Evolutionary conservation across 805 yeast genomes (phyloP), one percentile per base, ranked within the genome.

Genomic region (Pichia eremophila): DNA sequence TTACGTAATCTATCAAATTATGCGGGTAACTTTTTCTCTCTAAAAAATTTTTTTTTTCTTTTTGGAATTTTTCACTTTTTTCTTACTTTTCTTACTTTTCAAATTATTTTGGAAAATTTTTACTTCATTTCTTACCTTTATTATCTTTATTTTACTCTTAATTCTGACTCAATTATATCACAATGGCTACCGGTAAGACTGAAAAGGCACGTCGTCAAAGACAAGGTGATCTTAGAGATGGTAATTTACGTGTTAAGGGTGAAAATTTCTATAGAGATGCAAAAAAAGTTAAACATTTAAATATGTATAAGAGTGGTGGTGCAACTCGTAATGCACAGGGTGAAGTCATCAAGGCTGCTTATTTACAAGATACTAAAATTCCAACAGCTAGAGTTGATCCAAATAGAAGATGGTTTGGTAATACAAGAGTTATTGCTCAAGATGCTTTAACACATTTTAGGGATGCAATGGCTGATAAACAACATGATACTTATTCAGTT

Each of bases 261-360:
- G 99, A 91, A 68, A 91, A 91, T 72, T 91, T 91, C 68, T 91
- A 91, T 71, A 72, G 88, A 59, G 97, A 90, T 78, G 91, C 95
- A 46, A 88, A 89, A 63, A 86, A 86, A 62, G 95, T 90, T 50
- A 83, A 86, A 65, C 87, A 80, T 64, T 73, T 93, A 60, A 85
- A 80, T 63, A 91, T 91, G 98, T 91, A 89, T 72, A 93, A 86
- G 61, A 79, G 83, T 46, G 97, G 98, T 48, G 77, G 85, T 55
- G 95, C 96, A 38, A 79, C 77, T 46, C 77, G 95, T 57, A 87
- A 90, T 63, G 87, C 88, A 45, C 74, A 79, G 53, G 98, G 98
- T 61, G 96, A 89, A 32, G 76, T 90, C 50, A 75, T 88, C 46
- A 74, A 78, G 61, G 96, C 95, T 40, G 97, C 98, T 18, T 81